Conservation (phyloP, 371 early-diverging fungal genomes). For the Apophysomyces ossiformis region DNA sequence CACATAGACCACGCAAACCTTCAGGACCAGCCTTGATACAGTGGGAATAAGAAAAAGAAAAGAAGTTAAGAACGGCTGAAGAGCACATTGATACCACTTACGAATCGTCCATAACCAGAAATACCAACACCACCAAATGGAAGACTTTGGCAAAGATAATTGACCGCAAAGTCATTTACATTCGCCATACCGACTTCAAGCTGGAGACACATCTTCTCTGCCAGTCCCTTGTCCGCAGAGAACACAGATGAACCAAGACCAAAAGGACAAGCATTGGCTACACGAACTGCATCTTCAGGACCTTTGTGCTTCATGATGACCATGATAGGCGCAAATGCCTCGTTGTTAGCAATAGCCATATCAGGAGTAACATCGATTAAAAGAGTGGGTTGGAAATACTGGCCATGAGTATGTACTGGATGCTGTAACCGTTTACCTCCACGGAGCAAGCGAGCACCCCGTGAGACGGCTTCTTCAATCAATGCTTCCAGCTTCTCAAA, state of each 20-base stretch:
- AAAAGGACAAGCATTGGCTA: constrained; percentile 76
- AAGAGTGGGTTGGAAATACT: constrained; percentile 83
- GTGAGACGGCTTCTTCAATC: constrained; percentile 71
- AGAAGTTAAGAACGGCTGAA: not conserved
- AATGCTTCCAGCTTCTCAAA: constrained; percentile 50
- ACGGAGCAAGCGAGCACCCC: constrained; percentile 75
- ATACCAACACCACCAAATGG: constrained; percentile 88
- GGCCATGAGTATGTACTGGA: constrained; percentile 71
- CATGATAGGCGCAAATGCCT: constrained; percentile 87
- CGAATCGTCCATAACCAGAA: constrained; percentile 78
- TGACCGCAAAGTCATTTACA: constrained; percentile 87
- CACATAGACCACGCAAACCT: constrained; percentile 76
- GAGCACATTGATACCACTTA: constrained; percentile 14
- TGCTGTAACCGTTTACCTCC: constrained; percentile 75
- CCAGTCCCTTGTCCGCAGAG: constrained; percentile 68
- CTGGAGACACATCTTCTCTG: constrained; percentile 63
- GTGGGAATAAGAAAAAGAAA: not conserved
- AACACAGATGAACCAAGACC: constrained; percentile 86
- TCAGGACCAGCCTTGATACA: constrained; percentile 61
- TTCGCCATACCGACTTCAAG: constrained; percentile 84
- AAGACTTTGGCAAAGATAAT: constrained; percentile 82
- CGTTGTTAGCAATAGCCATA: constrained; percentile 78
- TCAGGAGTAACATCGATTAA: constrained; percentile 75
- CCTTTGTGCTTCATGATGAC: constrained; percentile 76
- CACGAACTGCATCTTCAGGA: constrained; percentile 72